phyloP scores from a whole-genome alignment of 352 stramenopile species.

The Phytopythium helicoides region DNA sequence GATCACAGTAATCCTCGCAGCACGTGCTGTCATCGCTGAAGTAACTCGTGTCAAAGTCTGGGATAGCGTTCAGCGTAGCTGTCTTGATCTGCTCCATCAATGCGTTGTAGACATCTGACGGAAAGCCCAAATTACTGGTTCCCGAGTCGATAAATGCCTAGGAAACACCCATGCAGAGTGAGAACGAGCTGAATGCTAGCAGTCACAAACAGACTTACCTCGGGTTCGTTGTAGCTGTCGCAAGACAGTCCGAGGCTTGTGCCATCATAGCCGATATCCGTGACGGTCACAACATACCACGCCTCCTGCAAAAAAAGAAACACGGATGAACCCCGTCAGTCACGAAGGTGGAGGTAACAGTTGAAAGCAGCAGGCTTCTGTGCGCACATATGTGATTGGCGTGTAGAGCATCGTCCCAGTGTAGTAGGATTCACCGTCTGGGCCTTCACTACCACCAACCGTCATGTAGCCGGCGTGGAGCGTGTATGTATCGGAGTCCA shows the following conservation, averaged over 20 bases:
- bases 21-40: constrained; percentile 71
- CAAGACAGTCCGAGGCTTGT: constrained; percentile 61
- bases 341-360: too few species aligned
- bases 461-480: constrained; percentile 60
- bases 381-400: constrained; percentile 52
- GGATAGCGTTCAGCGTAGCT: constrained; percentile 52
- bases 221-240: constrained; percentile 66
- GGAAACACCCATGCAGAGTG: too few species aligned
- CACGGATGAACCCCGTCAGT: too few species aligned
- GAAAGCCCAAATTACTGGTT: constrained; percentile 81
- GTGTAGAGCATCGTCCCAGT: constrained; percentile 74
- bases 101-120: constrained; percentile 69
- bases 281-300: constrained; percentile 80
- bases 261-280: constrained; percentile 64
- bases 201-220: constrained; percentile 12
- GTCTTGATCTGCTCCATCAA: constrained; percentile 66
- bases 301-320: constrained; percentile 41
- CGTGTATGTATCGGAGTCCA: constrained; percentile 33
- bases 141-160: constrained; percentile 81
- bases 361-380: too few species aligned
- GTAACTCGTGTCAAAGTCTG: constrained; percentile 63
- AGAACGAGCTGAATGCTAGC: too few species aligned
- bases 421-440: constrained; percentile 57
- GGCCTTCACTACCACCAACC: constrained; percentile 59
- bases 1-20: constrained; percentile 75